phyloP scores from a whole-genome alignment of 2,329 filamentous ascomycete species.

The Aspergillus brasiliensis region DNA sequence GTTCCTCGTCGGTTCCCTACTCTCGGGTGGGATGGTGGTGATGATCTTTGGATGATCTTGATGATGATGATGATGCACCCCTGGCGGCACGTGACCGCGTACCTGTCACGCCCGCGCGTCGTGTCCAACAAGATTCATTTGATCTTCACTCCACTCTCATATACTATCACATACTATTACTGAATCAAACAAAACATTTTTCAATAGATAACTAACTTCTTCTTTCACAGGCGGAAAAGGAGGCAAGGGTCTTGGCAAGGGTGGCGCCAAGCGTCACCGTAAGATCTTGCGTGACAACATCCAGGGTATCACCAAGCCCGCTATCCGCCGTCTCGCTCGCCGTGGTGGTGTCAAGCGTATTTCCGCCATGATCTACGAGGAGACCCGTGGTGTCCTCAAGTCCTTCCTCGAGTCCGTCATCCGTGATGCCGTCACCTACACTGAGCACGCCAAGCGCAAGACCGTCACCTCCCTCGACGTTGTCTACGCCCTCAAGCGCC shows the following conservation, averaged over 20 bases:
- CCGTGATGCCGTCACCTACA: slow-evolving; percentile 78
- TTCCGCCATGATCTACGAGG: slow-evolving; percentile 89
- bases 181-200: neutral
- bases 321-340: slow-evolving; percentile 96
- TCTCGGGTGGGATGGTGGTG: neutral
- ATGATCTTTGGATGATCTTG: slow-evolving; percentile 12
- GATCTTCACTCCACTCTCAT: slow-evolving; percentile 10
- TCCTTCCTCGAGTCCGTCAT: slow-evolving; percentile 82
- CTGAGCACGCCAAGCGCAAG: slow-evolving; percentile 76
- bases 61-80: slow-evolving; percentile 25
- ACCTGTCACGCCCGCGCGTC: slow-evolving; percentile 12
- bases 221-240: slow-evolving; percentile 76
- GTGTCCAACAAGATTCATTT: slow-evolving; percentile 10
- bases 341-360: slow-evolving; percentile 99
- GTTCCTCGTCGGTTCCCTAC: neutral
- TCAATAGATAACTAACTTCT: slow-evolving; percentile 18
- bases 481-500: slow-evolving; percentile 66
- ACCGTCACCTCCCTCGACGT: slow-evolving; percentile 61
- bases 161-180: neutral
- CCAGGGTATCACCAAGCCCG: slow-evolving; percentile 98
- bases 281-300: slow-evolving; percentile 99
- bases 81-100: slow-evolving; percentile 28
- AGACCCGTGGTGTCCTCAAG: slow-evolving; percentile 80
- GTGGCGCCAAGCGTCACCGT: slow-evolving; percentile 97
- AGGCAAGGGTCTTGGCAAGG: slow-evolving; percentile 97